A percentile compares a stretch with the other conserved stretches of the same genome.
Conservation (phyloP, 768 basidiomycete species). For the Kwoniella newhampshirensis region DNA sequence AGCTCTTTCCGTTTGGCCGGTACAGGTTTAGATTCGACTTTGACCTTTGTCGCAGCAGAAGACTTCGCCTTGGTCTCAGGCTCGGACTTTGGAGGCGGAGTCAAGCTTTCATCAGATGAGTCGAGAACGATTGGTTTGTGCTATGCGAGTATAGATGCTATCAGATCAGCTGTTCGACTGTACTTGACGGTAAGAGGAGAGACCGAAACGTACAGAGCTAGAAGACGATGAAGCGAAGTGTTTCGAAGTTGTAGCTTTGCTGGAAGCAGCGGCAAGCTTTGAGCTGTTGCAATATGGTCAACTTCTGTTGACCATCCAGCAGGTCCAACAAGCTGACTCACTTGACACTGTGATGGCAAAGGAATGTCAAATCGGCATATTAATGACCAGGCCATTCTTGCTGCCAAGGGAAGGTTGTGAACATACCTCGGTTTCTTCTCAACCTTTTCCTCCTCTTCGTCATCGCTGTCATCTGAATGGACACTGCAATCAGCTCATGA, state of each 20-base stretch:
- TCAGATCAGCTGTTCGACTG: background rate
- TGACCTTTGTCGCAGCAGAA: background rate
- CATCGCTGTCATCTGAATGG: constrained; percentile 41
- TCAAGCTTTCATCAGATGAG: constrained; percentile 19
- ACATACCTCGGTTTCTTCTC: constrained; percentile 23
- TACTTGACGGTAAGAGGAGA: too few species aligned
- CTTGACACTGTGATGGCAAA: too few species aligned
- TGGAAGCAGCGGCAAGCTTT: background rate
- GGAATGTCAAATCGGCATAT: too few species aligned
- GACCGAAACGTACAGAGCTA: constrained; percentile 5
- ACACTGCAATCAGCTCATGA: background rate
- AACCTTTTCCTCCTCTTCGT: constrained; percentile 28
- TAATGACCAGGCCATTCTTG: too few species aligned
- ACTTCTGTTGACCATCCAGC: background rate
- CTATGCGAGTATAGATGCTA: constrained; percentile 6
- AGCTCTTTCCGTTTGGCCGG: constrained; percentile 17
- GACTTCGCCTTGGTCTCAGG: constrained; percentile 13
- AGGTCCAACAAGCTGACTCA: too few species aligned
- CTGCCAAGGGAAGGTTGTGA: too few species aligned
- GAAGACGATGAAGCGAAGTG: constrained; percentile 35
- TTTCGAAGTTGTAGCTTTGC: constrained; percentile 31
- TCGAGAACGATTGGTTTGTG: constrained; percentile 26
- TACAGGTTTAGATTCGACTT: constrained; percentile 3
- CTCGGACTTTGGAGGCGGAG: constrained; percentile 11
- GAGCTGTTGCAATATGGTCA: background rate